A percentile compares a stretch with the other conserved stretches of the same genome.
Conservation (phyloP, 2,329 filamentous ascomycete species). For the Blastomyces gilchristii region DNA sequence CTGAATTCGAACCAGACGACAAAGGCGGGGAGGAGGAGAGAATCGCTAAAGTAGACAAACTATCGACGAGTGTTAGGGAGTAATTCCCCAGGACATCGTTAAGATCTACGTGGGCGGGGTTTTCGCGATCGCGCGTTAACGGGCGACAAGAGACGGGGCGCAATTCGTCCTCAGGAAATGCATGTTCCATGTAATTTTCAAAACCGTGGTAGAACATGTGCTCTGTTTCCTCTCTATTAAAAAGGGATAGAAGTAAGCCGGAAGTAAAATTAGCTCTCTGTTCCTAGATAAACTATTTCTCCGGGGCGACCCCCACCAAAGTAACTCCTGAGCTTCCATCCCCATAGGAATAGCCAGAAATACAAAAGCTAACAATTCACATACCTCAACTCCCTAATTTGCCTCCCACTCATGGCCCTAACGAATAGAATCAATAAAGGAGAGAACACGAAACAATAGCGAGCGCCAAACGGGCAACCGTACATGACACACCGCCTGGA, state of each 20-base stretch:
- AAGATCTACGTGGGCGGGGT: slow-evolving; percentile 70
- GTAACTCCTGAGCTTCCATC: neutral
- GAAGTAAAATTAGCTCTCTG: neutral
- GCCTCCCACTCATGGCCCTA: slow-evolving; percentile 28
- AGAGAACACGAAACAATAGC: slow-evolving; percentile 24
- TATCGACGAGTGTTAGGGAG: slow-evolving; percentile 90
- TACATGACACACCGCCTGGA: slow-evolving; percentile 6
- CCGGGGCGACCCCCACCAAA: neutral
- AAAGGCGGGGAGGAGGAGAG: slow-evolving; percentile 62
- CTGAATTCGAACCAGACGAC: slow-evolving; percentile 32
- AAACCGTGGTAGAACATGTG: slow-evolving; percentile 95
- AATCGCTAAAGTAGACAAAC: slow-evolving; percentile 85
- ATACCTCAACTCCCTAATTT: slow-evolving; percentile 30
- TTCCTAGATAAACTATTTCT: neutral
- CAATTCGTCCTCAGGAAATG: slow-evolving; percentile 92
- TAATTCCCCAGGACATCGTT: slow-evolving; percentile 98
- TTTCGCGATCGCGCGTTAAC: slow-evolving; percentile 68
- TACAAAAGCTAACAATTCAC: slow-evolving; percentile 3
- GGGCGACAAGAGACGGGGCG: slow-evolving; percentile 77
- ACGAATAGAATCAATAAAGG: no score
- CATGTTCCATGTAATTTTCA: slow-evolving; percentile 86
- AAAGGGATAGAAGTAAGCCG: neutral
- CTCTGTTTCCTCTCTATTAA: slow-evolving; percentile 36
- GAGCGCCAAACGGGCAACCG: slow-evolving; percentile 18
- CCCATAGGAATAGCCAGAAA: neutral